These are phyloP conservation scores for Neoscytalidium dimidiatum DNA, from an alignment of 2,329 filamentous ascomycete genomes.

Conservation along the genomic window DNA sequence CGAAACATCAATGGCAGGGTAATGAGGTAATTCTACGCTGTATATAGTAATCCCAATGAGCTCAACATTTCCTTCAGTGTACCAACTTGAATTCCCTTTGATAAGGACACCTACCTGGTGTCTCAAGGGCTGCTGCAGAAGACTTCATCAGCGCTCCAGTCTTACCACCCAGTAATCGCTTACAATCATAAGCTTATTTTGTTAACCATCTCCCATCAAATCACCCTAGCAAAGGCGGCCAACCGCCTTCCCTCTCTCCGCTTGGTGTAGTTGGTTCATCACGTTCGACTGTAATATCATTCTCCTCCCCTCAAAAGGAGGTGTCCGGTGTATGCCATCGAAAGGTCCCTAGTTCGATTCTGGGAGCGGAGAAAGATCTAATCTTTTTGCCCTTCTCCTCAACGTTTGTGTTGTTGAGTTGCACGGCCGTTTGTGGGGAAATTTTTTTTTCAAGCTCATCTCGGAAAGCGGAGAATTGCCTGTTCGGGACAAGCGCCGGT, in stretches of 20 bases:
- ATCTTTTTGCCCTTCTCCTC: neutral
- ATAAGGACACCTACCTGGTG: no score
- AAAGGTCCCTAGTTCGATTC: conserved; percentile 16
- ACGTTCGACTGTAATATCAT: conserved; percentile 12
- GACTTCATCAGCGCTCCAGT: no score
- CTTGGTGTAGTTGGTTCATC: conserved; percentile 14
- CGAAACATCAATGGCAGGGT: no score
- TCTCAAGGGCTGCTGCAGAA: no score
- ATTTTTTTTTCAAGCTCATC: neutral
- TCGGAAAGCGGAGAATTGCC: neutral
- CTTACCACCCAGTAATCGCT: no score
- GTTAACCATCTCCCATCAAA: no score
- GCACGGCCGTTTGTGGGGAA: neutral
- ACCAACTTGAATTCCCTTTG: no score
- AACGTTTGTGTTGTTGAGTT: no score
- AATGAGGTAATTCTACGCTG: no score
- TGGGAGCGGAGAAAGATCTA: neutral
- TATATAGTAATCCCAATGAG: no score
- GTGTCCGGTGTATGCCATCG: neutral
- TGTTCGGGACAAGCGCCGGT: neutral
- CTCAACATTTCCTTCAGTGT: no score
- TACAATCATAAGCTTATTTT: no score
- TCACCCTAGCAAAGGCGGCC: neutral
- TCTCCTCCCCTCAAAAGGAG: neutral
- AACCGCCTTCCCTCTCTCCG: neutral